Percentiles rank a stretch among this genome's conserved stretches.
These are phyloP conservation scores for Cinnamomum micranthum DNA, from an alignment of 164 flowering plant species.

Conservation along the genomic window DNA sequence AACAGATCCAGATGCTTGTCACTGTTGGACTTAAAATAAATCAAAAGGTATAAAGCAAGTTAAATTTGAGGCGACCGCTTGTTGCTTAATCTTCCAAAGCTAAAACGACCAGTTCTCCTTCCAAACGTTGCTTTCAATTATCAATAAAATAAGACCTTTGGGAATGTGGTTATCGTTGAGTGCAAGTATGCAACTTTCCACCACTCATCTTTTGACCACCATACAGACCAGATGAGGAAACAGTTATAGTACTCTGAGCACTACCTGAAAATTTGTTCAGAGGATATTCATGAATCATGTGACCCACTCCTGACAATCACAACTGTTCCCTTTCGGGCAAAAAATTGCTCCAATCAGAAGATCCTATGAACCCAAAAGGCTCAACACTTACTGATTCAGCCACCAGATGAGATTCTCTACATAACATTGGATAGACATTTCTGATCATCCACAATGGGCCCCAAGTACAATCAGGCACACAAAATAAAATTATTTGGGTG, in stretches of 20 bases:
- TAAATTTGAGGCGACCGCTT: too few relatives aligned
- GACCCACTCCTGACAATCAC: neutral
- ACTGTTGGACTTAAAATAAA: too few relatives aligned
- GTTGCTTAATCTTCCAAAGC: too few relatives aligned
- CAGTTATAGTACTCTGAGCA: neutral
- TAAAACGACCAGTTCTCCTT: too few relatives aligned
- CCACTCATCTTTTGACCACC: neutral
- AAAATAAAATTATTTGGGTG: neutral
- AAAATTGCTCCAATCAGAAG: too few relatives aligned
- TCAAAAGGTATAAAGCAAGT: too few relatives aligned
- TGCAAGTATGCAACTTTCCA: neutral
- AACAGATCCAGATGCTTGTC: too few relatives aligned
- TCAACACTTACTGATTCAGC: too few relatives aligned
- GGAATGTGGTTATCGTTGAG: neutral
- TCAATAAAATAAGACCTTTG: neutral
- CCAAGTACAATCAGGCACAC: neutral
- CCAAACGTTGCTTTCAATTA: too few relatives aligned
- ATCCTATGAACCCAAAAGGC: too few relatives aligned
- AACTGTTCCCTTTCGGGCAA: neutral
- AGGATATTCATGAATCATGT: neutral
- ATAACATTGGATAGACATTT: neutral
- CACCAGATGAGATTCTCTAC: neutral
- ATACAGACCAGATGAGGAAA: neutral
- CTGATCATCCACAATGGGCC: neutral
- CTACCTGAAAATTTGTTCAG: neutral